A percentile compares a stretch with the other conserved stretches of the same genome.
Evolutionary conservation across 495 filamentous ascomycete species (phyloP).

Genomic region (Evansstolkia leycettana): DNA sequence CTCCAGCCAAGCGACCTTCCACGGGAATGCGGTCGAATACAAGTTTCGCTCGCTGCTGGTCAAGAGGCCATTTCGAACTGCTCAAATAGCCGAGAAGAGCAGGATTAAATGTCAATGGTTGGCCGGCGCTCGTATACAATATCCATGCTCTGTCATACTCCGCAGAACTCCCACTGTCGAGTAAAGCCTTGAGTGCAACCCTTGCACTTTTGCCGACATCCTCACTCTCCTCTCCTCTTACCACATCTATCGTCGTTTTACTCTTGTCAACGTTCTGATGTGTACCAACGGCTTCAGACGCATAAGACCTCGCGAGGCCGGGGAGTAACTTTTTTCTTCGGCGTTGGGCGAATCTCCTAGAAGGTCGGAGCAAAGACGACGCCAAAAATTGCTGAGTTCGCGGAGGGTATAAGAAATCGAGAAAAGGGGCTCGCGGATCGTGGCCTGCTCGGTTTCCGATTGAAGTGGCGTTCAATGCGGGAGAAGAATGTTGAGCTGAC

Average conservation of each 20-base stretch:
- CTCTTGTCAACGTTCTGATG: slow-evolving; percentile 1
- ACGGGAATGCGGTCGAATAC: slow-evolving; percentile 28
- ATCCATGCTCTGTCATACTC: slow-evolving; percentile 26
- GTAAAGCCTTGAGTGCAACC: slow-evolving; percentile 8
- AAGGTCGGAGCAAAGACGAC: slow-evolving; percentile 12
- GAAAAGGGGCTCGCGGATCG: slow-evolving; percentile 15
- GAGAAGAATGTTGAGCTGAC: slow-evolving; percentile 10
- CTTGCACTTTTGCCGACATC: slow-evolving; percentile 3
- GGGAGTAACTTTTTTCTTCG: slow-evolving; percentile 15
- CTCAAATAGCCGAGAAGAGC: slow-evolving; percentile 27
- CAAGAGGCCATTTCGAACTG: slow-evolving; percentile 15
- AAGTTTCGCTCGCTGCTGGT: slow-evolving; percentile 26
- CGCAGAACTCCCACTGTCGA: slow-evolving; percentile 4
- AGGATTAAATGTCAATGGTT: slow-evolving; percentile 13
- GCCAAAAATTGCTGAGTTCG: slow-evolving; percentile 11
- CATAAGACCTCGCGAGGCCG: slow-evolving; percentile 17
- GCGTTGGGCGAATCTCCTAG: slow-evolving; percentile 16
- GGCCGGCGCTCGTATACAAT: slow-evolving; percentile 18
- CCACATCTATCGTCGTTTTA: background rate
- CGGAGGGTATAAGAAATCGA: slow-evolving; percentile 32
- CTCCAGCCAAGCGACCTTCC: slow-evolving; percentile 15
- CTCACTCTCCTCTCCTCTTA: background rate
- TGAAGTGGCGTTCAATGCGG: slow-evolving; percentile 4
- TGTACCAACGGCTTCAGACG: slow-evolving; percentile 12
- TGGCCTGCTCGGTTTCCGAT: slow-evolving; percentile 4